These are phyloP conservation scores for Pleodorina starrii DNA, from an alignment of 139 green algal species.

Conservation along the genomic window DNA sequence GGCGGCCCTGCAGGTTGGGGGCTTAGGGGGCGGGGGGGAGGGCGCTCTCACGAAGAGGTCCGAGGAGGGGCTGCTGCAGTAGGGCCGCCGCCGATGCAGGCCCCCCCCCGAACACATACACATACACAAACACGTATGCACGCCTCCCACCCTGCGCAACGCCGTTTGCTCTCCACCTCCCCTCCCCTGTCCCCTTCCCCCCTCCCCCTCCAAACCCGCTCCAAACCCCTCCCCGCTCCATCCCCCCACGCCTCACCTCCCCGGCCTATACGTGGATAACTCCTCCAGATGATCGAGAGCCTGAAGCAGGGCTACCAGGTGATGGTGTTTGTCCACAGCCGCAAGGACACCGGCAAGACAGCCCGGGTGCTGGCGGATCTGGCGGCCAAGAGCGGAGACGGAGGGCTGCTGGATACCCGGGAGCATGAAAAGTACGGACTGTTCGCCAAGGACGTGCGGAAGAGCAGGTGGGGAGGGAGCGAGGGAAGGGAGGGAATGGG, in stretches of 20 bases:
- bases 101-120: no score
- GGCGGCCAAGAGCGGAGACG: conserved; percentile 70
- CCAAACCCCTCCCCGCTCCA: not conserved
- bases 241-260: not conserved
- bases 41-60: no score
- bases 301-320: conserved; percentile 93
- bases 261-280: no score
- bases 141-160: no score
- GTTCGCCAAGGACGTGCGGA: conserved; percentile 84
- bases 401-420: conserved; percentile 75
- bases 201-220: not conserved
- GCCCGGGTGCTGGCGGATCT: conserved; percentile 66
- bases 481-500: not conserved
- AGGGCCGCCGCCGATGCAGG: no score
- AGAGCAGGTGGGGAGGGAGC: conserved; percentile 57
- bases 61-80: no score
- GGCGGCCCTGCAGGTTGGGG: no score
- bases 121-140: no score
- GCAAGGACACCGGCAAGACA: conserved; percentile 98
- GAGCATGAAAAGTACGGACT: conserved; percentile 75
- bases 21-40: no score
- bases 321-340: conserved; percentile 99
- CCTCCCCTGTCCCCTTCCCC: no score
- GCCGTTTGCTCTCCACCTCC: no score
- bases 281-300: conserved; percentile 82